Conservation (phyloP, 1,284 basidiomycete genomes). For the Apiotrichum porosum region DNA sequence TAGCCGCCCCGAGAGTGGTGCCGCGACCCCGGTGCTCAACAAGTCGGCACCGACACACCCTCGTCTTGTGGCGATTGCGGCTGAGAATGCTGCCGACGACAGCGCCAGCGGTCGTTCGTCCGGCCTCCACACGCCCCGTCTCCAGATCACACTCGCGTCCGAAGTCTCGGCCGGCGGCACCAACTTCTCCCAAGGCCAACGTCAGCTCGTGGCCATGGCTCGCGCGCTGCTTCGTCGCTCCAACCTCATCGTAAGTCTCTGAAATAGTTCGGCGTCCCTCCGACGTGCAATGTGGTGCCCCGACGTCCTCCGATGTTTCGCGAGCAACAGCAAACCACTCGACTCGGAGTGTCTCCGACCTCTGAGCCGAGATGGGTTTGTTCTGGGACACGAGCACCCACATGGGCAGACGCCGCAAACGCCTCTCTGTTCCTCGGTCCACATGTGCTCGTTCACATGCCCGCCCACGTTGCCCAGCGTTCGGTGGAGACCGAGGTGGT, state of each 20-base stretch:
- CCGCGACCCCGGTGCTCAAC: constrained; percentile 11
- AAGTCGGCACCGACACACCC: constrained; percentile 1
- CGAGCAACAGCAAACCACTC: no score
- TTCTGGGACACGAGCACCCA: no score
- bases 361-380: no score
- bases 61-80: constrained; percentile 20
- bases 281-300: no score
- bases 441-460: no score
- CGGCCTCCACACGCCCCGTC: constrained; percentile 15
- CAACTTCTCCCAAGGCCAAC: constrained; percentile 79
- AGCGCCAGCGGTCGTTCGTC: background rate
- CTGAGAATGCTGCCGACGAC: constrained; percentile 13
- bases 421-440: no score
- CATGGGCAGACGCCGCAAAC: no score
- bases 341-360: no score
- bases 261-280: no score
- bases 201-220: constrained; percentile 67
- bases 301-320: no score
- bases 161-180: constrained; percentile 71
- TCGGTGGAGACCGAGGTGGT: no score
- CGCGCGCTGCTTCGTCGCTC: constrained; percentile 69
- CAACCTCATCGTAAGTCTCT: constrained; percentile 60
- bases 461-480: no score
- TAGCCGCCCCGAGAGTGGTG: background rate
- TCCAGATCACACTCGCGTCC: constrained; percentile 61